Base-by-base conservation (phyloP, 2,329 filamentous ascomycete genomes). In the Fusarium sp. region DNA sequence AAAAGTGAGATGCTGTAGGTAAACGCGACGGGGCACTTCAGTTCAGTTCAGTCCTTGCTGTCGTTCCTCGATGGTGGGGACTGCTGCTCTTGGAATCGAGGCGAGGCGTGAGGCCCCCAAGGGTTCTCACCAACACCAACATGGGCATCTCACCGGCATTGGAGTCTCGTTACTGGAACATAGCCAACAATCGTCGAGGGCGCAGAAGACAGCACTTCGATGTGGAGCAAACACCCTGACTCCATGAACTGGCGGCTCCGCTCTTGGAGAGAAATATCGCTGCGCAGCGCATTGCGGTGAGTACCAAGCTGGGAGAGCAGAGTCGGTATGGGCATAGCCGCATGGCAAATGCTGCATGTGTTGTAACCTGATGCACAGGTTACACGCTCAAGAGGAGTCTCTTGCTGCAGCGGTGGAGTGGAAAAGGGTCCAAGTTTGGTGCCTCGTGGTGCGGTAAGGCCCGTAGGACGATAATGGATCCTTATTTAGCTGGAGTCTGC, bases 361-460 rank as follows among this genome's bases (percentile, higher is more conserved):
- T 40, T 65, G 62, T 65, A 63, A 58, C 53, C 61, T 61, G 60
- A 61, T 48, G 57, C 55, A 43, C 38, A 35, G 26, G 59, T 47
- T 47, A 49, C 52, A 58, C 39, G 13, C 52, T 56, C 32, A 59
- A 50, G 60, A 61, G 28, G 10, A 35, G 45, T 40, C 41, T 58
- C 40, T 59, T 57, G 45, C 46, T 53, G 11, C 24, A 10, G 45
- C 4, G n/a, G 58, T 58, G 59, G 56, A 56, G 58, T 47, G 36
- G 19, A 19, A 19, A 50, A 50, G 55, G 34, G 41, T 51, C 41
- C 57, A 44, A 53, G 38, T 45, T 47, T 53, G 54, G 42, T 58
- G 47, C 53, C 44, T 54, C 12, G 52, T 44, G 38, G 35, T 41
- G 36, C 19, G 46, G 50, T n/a, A 39, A 32, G 51, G 38, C 10